Percentiles rank a stretch among this genome's conserved stretches.
These are phyloP conservation scores for Eucalyptus cloeziana DNA, from an alignment of 345 rosid species.

Conservation along the genomic window DNA sequence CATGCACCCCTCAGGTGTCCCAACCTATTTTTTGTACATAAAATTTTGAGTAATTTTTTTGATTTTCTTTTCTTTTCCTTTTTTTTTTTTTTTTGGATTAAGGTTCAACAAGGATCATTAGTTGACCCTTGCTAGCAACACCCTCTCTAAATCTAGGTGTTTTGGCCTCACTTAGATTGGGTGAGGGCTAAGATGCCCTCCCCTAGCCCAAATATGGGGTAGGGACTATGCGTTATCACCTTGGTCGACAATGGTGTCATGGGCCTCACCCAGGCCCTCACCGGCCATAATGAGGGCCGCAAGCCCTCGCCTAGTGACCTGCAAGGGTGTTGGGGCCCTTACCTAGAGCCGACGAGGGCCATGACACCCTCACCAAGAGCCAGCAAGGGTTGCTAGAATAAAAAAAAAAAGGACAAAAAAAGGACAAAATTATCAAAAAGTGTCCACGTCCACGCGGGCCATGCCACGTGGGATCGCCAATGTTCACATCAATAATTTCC, in stretches of 20 bases:
- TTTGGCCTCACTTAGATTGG: fast-evolving
- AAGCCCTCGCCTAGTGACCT: not conserved
- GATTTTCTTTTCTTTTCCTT: fast-evolving
- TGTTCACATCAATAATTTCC: too few relatives aligned
- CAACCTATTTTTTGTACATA: too few relatives aligned
- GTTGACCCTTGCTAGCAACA: not conserved
- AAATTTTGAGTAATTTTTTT: too few relatives aligned
- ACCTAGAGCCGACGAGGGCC: fast-evolving
- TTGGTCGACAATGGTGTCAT: fast-evolving
- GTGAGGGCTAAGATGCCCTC: not conserved
- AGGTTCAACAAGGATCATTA: not conserved
- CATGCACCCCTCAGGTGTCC: too few relatives aligned
- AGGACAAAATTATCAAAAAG: too few relatives aligned
- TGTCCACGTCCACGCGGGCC: fast-evolving
- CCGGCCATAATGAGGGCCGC: not conserved
- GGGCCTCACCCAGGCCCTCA: fast-evolving
- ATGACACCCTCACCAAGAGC: not conserved
- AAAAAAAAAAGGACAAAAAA: too few relatives aligned
- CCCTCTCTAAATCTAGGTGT: not conserved
- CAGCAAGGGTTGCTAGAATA: fast-evolving
- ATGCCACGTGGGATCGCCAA: not conserved
- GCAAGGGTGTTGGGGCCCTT: not conserved
- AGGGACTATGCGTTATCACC: fast-evolving
- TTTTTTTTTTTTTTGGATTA: too few relatives aligned
- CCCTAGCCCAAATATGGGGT: fast-evolving